Evolutionary conservation across 441 rosid genomes (phyloP).

Genomic region (Croton laevigatus): DNA sequence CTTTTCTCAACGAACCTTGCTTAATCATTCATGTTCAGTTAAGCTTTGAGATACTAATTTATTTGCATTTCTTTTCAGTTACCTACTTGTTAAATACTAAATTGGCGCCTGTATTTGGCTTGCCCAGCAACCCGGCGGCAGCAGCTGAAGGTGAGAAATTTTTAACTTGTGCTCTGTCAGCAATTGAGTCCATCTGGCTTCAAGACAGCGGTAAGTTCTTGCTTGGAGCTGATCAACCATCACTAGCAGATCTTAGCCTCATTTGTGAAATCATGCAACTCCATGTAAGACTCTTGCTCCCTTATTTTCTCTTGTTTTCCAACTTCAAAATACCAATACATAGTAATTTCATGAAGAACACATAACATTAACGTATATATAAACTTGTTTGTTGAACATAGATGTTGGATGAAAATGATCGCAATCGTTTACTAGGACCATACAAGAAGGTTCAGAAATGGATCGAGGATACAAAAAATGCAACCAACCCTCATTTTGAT

Average conservation of each 20-base stretch:
- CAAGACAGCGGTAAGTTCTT: slow-evolving; percentile 59
- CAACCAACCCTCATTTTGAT: slow-evolving; percentile 67
- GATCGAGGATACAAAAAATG: slow-evolving; percentile 60
- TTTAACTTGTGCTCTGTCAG: slow-evolving; percentile 44
- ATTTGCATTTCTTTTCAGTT: slow-evolving; percentile 33
- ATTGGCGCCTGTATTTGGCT: slow-evolving; percentile 53
- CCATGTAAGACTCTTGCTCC: too few relatives aligned
- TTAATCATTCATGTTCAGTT: too few relatives aligned
- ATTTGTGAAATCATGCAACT: too few relatives aligned
- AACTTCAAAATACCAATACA: too few relatives aligned
- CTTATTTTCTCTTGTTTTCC: too few relatives aligned
- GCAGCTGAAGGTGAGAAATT: slow-evolving; percentile 64
- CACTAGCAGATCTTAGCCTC: slow-evolving; percentile 61
- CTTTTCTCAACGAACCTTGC: too few relatives aligned
- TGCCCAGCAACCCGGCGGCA: slow-evolving; percentile 43
- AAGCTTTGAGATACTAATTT: too few relatives aligned
- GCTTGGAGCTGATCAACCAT: slow-evolving; percentile 65
- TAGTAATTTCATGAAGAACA: background rate
- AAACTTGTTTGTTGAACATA: slow-evolving; percentile 14
- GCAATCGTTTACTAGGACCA: slow-evolving; percentile 49
- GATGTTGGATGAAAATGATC: slow-evolving; percentile 66
- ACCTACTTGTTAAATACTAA: slow-evolving; percentile 34
- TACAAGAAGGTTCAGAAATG: slow-evolving; percentile 70
- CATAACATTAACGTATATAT: background rate
- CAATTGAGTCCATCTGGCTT: slow-evolving; percentile 75